phyloP scores from a whole-genome alignment of 2,329 filamentous ascomycete species.

The Aspergillus sp. region DNA sequence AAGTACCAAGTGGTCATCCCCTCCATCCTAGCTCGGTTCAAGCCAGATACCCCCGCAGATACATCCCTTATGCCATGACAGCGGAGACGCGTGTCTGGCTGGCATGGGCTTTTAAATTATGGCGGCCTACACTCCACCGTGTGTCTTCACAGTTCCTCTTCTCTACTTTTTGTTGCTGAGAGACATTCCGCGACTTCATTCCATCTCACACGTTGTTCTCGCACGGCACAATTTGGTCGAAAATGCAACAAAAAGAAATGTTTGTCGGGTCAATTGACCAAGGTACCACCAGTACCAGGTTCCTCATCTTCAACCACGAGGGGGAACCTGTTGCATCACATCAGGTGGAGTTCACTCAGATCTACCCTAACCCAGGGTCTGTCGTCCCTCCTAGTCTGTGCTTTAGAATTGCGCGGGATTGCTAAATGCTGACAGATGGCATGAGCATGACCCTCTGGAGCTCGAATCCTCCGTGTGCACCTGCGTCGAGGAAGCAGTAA shows the following conservation, averaged over 20 bases:
- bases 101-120: neutral
- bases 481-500: slow-evolving; percentile 73
- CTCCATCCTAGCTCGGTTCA: neutral
- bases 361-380: slow-evolving; percentile 79
- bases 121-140: neutral
- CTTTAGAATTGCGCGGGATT: neutral
- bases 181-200: neutral
- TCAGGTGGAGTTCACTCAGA: slow-evolving; percentile 81
- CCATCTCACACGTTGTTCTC: neutral
- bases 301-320: slow-evolving; percentile 79
- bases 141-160: too few relatives aligned
- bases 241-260: slow-evolving; percentile 24
- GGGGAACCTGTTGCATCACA: slow-evolving; percentile 77
- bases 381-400: neutral
- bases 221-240: neutral
- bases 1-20: neutral
- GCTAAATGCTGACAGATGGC: slow-evolving; percentile 59
- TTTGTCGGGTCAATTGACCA: slow-evolving; percentile 89
- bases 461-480: slow-evolving; percentile 70
- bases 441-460: slow-evolving; percentile 79
- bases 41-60: neutral
- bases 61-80: neutral
- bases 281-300: slow-evolving; percentile 83
- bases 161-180: too few relatives aligned
- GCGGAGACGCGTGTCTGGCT: too few relatives aligned